phyloP scores from a whole-genome alignment of 805 yeast genomes.

The Ogataea dorogensis region DNA sequence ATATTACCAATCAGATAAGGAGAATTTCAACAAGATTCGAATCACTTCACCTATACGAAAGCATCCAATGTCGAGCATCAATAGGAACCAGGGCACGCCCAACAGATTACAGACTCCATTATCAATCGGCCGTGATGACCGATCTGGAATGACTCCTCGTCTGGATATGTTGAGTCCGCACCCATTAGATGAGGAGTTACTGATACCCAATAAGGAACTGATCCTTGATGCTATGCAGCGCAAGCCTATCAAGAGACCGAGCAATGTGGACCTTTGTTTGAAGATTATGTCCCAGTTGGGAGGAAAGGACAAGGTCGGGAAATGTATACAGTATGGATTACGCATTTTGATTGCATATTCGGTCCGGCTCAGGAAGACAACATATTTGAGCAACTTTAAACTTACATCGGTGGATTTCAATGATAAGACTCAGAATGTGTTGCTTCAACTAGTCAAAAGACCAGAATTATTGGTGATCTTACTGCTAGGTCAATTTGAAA shows the following conservation, averaged over 20 bases:
- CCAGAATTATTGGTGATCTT: conserved; percentile 34
- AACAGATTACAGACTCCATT: conserved; percentile 19
- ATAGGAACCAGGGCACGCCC: conserved; percentile 7
- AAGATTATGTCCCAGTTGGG: conserved; percentile 51
- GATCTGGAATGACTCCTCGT: conserved; percentile 10
- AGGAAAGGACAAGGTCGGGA: conserved; percentile 74
- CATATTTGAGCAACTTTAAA: conserved; percentile 15
- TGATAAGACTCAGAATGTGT: conserved; percentile 23
- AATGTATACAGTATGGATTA: conserved; percentile 57
- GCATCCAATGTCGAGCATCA: conserved; percentile 6
- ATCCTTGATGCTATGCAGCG: conserved; percentile 15
- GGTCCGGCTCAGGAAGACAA: conserved; percentile 35
- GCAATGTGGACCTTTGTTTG: conserved; percentile 39
- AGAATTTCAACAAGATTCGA: conserved; percentile 14
- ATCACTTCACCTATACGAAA: conserved; percentile 20
- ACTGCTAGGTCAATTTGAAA: conserved; percentile 39
- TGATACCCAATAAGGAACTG: conserved; percentile 18
- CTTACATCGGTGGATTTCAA: conserved; percentile 25
- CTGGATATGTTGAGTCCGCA: conserved; percentile 18
- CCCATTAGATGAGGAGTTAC: conserved; percentile 20
- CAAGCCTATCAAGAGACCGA: conserved; percentile 9
- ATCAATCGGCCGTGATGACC: conserved; percentile 4
- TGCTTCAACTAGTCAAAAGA: conserved; percentile 27
- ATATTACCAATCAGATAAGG: conserved; percentile 21
- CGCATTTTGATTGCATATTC: conserved; percentile 51